Base-by-base conservation (phyloP, 73 alveolate genomes). In the Uronychia binucleata region DNA sequence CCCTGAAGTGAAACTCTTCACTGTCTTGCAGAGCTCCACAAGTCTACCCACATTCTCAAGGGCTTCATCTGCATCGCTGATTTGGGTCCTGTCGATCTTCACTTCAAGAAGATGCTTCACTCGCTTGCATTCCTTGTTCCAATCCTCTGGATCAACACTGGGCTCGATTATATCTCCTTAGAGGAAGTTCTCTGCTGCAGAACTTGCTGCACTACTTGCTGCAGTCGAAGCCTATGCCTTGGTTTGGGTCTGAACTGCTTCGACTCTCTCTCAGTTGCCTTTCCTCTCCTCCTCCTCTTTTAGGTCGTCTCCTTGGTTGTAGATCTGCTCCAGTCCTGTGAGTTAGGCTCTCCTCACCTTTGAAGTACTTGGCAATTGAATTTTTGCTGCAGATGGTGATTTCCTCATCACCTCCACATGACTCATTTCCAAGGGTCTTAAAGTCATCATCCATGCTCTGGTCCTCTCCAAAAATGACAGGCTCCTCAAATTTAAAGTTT, bases 401-500 rank as follows among this genome's bases (percentile, higher is more conserved):
- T 0, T 0, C 58, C 28, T 79, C 86, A 31, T 77, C 57, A 0
- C 33, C 86, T 31, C 33, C 29, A 26, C 33, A 30, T 0, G 11
- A 32, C 28, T 30, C 28, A n/a, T 82, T 84, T 0, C 46, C 27
- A 28, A n/a, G 26, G 25, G 31, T 57, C 46, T 8, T 34, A 0
- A 28, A 28, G 31, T 86, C 82, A 75, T 87, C 85, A n/a, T 81
- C 94, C 29, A 58, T 76, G 58, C 33, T 59, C 31, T 67, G 58
- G 1, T 67, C 80, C 14, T 88, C 94, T 57, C 75, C 80, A 46
- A 78, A 77, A 0, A 88, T 25, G 34, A 82, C 58, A 31, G 99
- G 99, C 76, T 79, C 77, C 31, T 88, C 78, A 87, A 95, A 95
- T 76, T 88, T 79, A 75, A 91, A 96, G 78, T 96, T 93, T 32